A percentile compares a stretch with the other conserved stretches of the same genome.
Evolutionary conservation across 2,329 filamentous ascomycete species (phyloP).

Genomic region (Penicillium sclerotiorum): DNA sequence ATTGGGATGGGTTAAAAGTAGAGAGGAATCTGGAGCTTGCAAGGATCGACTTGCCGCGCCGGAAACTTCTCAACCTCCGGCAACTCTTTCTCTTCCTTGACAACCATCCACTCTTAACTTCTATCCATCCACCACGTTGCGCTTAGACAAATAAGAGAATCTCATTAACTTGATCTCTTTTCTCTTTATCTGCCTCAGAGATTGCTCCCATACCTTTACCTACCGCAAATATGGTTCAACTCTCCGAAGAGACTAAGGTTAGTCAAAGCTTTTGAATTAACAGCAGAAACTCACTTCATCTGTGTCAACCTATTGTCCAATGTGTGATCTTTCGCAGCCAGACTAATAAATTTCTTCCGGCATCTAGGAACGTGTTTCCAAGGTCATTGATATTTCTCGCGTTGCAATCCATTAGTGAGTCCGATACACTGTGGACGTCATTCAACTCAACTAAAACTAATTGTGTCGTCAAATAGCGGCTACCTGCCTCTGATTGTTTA

Average conservation of each 20-base stretch:
- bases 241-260: constrained; percentile 98
- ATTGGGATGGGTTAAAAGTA: constrained; percentile 1
- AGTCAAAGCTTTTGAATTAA: constrained; percentile 8
- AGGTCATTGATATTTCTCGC: constrained; percentile 91
- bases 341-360: constrained; percentile 8
- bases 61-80: constrained; percentile 35
- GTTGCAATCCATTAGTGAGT: constrained; percentile 94
- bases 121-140: constrained; percentile 1
- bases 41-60: constrained; percentile 25
- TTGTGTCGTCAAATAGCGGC: constrained; percentile 61
- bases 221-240: constrained; percentile 54
- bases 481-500: constrained; percentile 97
- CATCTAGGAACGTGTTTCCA: constrained; percentile 88
- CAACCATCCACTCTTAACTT: constrained; percentile 13
- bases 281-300: neutral
- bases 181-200: too few species aligned
- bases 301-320: neutral
- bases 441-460: constrained; percentile 19
- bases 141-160: too few species aligned
- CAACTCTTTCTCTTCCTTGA: constrained; percentile 14
- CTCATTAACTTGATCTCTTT: too few species aligned
- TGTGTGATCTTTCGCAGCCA: neutral
- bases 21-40: constrained; percentile 18
- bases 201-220: neutral
- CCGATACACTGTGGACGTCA: neutral